Percentiles rank a stretch among this genome's conserved stretches.
These are phyloP conservation scores for Ceratocystis huliohia DNA, from an alignment of 2,329 filamentous ascomycete genomes.

Conservation along the genomic window DNA sequence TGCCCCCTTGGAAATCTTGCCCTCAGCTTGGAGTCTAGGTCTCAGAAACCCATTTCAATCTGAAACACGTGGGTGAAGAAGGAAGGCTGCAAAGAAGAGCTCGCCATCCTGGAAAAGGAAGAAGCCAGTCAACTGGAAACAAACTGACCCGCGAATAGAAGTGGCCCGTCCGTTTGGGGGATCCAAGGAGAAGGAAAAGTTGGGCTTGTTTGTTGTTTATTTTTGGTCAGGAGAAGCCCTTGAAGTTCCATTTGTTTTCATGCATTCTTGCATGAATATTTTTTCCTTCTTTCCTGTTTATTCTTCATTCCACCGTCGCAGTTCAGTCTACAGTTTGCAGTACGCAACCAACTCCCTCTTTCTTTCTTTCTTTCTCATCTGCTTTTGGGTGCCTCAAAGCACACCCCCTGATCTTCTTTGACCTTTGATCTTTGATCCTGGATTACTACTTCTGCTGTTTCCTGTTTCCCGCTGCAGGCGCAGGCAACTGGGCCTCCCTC, in stretches of 20 bases:
- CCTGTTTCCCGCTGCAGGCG: no score
- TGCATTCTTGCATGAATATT: neutral
- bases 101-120: neutral
- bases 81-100: neutral
- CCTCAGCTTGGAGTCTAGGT: neutral
- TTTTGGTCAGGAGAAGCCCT: neutral
- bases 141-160: neutral
- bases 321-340: no score
- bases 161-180: slow-evolving; percentile 1
- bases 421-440: no score
- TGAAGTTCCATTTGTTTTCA: neutral
- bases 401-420: no score
- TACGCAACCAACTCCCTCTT: neutral
- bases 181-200: neutral
- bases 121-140: neutral
- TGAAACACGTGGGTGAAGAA: slow-evolving; percentile 6
- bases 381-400: neutral
- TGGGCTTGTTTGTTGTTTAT: neutral
- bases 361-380: neutral
- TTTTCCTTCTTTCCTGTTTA: neutral
- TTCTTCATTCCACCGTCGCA: neutral
- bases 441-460: no score
- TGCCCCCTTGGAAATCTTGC: neutral
- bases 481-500: no score
- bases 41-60: slow-evolving; percentile 9